Percentiles rank a stretch among this genome's conserved stretches.
These are phyloP conservation scores for Casuarina cunninghamiana DNA, from an alignment of 306 rosid genomes.

Conservation along the genomic window DNA sequence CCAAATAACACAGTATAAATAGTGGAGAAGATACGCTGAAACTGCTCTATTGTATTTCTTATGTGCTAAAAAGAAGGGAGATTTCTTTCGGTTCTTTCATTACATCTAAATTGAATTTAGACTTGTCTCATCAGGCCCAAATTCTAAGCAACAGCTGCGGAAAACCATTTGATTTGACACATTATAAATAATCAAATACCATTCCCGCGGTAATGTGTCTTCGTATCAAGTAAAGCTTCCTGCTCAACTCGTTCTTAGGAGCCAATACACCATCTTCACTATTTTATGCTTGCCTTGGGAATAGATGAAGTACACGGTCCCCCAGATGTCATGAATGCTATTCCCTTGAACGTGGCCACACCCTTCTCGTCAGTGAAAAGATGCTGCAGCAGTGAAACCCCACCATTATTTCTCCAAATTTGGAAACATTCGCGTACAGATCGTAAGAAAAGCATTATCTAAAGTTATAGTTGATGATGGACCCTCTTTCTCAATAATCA, in stretches of 20 bases:
- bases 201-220: constrained; percentile 13
- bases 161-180: constrained; percentile 20
- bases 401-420: constrained; percentile 15
- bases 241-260: neutral
- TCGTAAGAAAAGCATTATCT: neutral
- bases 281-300: constrained; percentile 68
- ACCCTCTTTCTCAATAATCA: neutral
- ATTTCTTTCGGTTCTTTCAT: no score
- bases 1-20: no score
- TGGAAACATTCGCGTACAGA: constrained; percentile 2
- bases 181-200: neutral
- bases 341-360: constrained; percentile 85
- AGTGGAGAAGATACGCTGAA: no score
- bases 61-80: no score
- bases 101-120: no score
- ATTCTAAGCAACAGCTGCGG: constrained; percentile 15
- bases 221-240: constrained; percentile 21
- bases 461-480: neutral
- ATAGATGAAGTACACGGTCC: constrained; percentile 88
- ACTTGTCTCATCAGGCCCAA: constrained; percentile 2
- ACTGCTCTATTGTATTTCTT: no score
- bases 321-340: constrained; percentile 84
- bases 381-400: constrained; percentile 60
- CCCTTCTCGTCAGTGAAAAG: constrained; percentile 87
- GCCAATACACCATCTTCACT: constrained; percentile 7